phyloP scores from a whole-genome alignment of 1,284 basidiomycete genomes.

The Ceratobasidium papillatum region DNA sequence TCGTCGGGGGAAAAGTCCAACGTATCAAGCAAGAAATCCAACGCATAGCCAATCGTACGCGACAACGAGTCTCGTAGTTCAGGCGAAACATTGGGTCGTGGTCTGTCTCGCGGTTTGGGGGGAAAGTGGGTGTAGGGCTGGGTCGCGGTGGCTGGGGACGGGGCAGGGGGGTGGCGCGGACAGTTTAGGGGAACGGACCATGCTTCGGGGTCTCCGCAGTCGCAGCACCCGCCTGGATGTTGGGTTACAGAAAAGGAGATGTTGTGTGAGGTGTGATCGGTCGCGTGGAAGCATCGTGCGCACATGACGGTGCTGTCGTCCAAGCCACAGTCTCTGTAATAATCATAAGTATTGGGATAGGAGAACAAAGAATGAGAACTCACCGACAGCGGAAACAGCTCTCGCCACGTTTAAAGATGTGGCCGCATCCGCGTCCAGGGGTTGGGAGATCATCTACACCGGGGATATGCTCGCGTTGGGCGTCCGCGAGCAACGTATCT shows the following conservation, averaged over 20 bases:
- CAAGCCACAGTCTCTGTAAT: constrained; percentile 82
- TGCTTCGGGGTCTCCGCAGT: constrained; percentile 89
- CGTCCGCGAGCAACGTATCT: constrained; percentile 69
- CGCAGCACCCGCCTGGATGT: constrained; percentile 90
- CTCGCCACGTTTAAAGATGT: constrained; percentile 85
- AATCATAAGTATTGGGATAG: constrained; percentile 12
- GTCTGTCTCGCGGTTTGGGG: constrained; percentile 46
- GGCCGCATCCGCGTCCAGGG: constrained; percentile 74
- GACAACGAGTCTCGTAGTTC: constrained; percentile 77
- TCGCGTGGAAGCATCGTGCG: constrained; percentile 84
- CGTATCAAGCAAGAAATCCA: constrained; percentile 88
- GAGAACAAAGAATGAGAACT: constrained; percentile 51
- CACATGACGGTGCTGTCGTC: constrained; percentile 91
- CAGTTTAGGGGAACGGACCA: constrained; percentile 78
- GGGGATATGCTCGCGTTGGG: constrained; percentile 66
- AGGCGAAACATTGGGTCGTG: constrained; percentile 50
- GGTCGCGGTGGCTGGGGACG: constrained; percentile 48
- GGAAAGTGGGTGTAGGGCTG: constrained; percentile 44
- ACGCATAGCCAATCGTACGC: constrained; percentile 75
- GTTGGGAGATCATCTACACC: constrained; percentile 65
- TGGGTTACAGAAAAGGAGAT: constrained; percentile 91
- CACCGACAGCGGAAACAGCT: constrained; percentile 92
- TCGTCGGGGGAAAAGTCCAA: constrained; percentile 88
- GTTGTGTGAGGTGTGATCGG: constrained; percentile 84
- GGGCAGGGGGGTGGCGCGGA: constrained; percentile 67